These are phyloP conservation scores for Xylariomycetidae sp. DNA, from an alignment of 2,329 filamentous ascomycete species.

Conservation along the genomic window DNA sequence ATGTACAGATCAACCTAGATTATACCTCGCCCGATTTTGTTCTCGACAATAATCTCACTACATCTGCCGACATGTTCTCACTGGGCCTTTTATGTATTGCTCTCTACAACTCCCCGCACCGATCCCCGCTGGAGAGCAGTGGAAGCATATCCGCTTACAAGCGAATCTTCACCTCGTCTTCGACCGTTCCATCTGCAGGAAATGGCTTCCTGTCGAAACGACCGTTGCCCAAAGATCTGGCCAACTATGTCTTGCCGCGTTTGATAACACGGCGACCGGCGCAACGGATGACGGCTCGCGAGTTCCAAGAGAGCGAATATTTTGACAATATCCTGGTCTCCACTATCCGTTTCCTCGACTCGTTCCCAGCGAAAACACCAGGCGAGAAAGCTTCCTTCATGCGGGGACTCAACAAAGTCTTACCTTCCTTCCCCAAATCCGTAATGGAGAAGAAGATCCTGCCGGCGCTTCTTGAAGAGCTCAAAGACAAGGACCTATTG, in stretches of 20 bases:
- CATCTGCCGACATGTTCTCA: constrained; percentile 87
- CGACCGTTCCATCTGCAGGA: constrained; percentile 66
- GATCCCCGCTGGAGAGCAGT: constrained; percentile 76
- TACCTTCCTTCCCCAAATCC: constrained; percentile 87
- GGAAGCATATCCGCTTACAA: constrained; percentile 81
- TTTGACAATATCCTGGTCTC: constrained; percentile 97
- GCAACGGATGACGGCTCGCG: constrained; percentile 77
- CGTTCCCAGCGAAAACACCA: constrained; percentile 83
- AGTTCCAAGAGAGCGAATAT: constrained; percentile 92
- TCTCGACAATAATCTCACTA: constrained; percentile 79
- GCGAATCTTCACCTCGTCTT: constrained; percentile 70
- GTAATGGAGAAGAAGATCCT: constrained; percentile 94
- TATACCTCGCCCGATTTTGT: constrained; percentile 94
- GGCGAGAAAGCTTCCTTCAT: constrained; percentile 90
- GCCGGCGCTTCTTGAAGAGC: constrained; percentile 82
- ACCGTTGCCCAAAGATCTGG: constrained; percentile 72
- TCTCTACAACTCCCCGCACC: constrained; percentile 90
- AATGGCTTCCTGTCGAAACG: constrained; percentile 84
- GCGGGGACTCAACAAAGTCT: constrained; percentile 76
- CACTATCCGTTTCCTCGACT: constrained; percentile 90
- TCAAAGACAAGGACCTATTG: constrained; percentile 84
- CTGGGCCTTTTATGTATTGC: constrained; percentile 82
- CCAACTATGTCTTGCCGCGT: constrained; percentile 68
- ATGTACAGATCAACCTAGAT: constrained; percentile 85
- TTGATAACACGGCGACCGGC: constrained; percentile 84